Percentiles rank a stretch among this genome's conserved stretches.
phyloP scores from a whole-genome alignment of 768 basidiomycete species.

The Lentinus tigrinus region DNA sequence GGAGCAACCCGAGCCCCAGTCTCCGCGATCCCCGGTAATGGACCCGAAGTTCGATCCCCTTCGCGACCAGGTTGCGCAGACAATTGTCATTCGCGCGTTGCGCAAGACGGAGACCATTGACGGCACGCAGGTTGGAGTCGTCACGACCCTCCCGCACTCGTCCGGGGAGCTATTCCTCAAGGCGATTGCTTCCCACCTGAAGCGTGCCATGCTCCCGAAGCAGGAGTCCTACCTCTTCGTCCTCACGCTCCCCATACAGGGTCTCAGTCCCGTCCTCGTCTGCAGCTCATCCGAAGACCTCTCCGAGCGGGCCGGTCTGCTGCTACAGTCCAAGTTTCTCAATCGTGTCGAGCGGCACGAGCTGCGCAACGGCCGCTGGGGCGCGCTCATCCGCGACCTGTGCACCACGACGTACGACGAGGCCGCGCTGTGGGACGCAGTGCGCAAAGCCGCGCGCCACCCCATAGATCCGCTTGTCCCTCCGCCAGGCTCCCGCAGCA shows the following conservation, averaged over 20 bases:
- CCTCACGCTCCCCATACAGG: conserved; percentile 7
- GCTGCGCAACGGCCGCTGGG: conserved; percentile 33
- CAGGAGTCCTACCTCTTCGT: conserved; percentile 14
- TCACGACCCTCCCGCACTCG: conserved; percentile 55
- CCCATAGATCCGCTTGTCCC: conserved; percentile 62
- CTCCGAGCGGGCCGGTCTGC: conserved; percentile 65
- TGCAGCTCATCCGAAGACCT: conserved; percentile 53
- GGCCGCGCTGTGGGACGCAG: conserved; percentile 65
- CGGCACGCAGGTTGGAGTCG: conserved; percentile 57
- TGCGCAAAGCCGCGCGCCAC: conserved; percentile 57
- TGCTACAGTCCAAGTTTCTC: conserved; percentile 68
- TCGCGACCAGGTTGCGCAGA: conserved; percentile 56
- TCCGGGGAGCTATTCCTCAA: conserved; percentile 58
- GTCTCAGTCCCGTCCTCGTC: conserved; percentile 48
- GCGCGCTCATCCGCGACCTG: conserved; percentile 54
- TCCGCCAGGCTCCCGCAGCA: conserved; percentile 63
- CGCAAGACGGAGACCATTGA: conserved; percentile 49
- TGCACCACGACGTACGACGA: conserved; percentile 59
- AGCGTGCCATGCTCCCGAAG: conserved; percentile 35
- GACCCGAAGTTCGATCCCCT: conserved; percentile 51
- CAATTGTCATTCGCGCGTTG: conserved; percentile 54
- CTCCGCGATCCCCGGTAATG: conserved; percentile 30
- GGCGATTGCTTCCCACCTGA: conserved; percentile 49
- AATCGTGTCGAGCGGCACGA: conserved; percentile 47
- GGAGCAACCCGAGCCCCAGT: background rate